Base-by-base conservation (phyloP, 163 green algal species). In the Scenedesmus sp. region DNA sequence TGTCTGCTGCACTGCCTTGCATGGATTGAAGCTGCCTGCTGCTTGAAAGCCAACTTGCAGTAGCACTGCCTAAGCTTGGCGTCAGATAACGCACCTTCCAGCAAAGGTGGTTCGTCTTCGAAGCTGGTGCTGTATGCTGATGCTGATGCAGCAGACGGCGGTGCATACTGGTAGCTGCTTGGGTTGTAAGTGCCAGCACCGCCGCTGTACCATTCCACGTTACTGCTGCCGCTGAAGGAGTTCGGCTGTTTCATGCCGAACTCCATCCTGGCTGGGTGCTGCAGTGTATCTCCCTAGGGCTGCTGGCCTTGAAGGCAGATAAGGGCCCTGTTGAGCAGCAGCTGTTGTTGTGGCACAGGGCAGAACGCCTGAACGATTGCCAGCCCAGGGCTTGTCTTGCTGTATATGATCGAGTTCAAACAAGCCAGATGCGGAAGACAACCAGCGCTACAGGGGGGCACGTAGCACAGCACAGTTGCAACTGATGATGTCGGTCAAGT, bases 21-120 rank as follows among this genome's bases (percentile, higher is more conserved):
- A 82, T 44, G 73, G 18, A 3, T 46, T 82, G 73, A 35, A 82
- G 73, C 33, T 82, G 51, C 82, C 16, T 59, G 56, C 51, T 80
- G 83, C 37, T 87, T 1, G n/a, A 51, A 49, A 87, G 40, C 35
- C 53, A 81, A 42, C 12, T 26, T 35, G 18, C 7, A 46, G n/a
- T 30, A n/a, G 35, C 72, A 85, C 6, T 24, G 15, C 2, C 6
- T 12, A 10, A 37, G 68, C 13, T 46, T 37, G 56, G 4, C 30
- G n/a, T 49, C 13, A 80, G n/a, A 81, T 9, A 20, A 12, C 90
- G 20, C 37, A 96, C 96, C 96, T 96, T 99, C 97, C 53, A 99
- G 86, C 35, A 99, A 89, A 15, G 97, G 97, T 1, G 97, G 91
- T 86, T 99, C 97, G 49, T 99, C 96, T 33, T 98, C 96, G 59